These are phyloP conservation scores for Luzula sylvatica DNA, from an alignment of 176 grass and related monocot species.

Conservation along the genomic window DNA sequence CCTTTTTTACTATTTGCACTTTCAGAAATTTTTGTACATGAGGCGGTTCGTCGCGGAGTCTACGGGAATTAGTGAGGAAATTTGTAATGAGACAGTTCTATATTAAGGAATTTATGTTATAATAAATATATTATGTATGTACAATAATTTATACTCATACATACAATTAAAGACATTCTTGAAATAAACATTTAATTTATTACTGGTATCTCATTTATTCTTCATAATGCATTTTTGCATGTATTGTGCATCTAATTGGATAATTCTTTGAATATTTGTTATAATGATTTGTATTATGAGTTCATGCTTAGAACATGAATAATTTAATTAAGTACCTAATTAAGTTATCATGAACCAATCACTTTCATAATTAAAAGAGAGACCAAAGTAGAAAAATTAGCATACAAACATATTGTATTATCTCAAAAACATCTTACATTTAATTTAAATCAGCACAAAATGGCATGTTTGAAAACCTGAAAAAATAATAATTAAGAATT, in stretches of 20 bases:
- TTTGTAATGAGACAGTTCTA: neutral
- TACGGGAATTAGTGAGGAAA: conserved; percentile 10
- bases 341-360: too few relatives aligned
- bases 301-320: neutral
- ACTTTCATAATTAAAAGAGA: too few relatives aligned
- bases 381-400: too few relatives aligned
- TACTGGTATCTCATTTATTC: neutral
- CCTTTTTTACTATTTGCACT: too few relatives aligned
- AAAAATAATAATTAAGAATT: neutral
- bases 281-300: neutral
- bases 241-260: neutral
- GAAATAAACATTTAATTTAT: neutral
- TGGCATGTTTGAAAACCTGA: conserved; percentile 19
- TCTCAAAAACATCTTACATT: too few relatives aligned
- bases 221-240: neutral
- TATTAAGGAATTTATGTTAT: neutral
- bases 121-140: conserved; percentile 5
- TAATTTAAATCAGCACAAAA: conserved; percentile 12
- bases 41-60: conserved; percentile 13
- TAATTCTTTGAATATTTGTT: neutral
- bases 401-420: too few relatives aligned
- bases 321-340: too few relatives aligned
- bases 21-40: conserved; percentile 3
- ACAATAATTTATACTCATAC: conserved; percentile 10
- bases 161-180: neutral